Conservation (phyloP, 73 alveolate species). For the Tetrahymena thermophila region DNA sequence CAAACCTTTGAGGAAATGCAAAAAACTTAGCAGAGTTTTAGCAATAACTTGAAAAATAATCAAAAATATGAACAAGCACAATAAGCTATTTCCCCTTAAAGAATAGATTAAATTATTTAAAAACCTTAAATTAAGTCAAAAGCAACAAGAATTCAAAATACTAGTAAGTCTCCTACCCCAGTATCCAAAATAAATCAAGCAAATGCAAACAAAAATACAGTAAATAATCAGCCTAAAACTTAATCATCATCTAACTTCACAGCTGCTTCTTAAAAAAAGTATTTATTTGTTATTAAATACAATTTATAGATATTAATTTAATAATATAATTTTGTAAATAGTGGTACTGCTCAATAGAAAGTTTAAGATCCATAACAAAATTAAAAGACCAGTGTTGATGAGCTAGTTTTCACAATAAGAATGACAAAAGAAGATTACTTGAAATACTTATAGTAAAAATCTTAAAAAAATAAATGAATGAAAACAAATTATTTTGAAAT, state of each 20-base stretch:
- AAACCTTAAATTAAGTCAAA: neutral
- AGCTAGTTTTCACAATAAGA: constrained; percentile 29
- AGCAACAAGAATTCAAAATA: neutral
- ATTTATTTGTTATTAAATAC: too few relatives aligned
- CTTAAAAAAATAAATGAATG: neutral
- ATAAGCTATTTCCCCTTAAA: neutral
- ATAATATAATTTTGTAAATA: too few relatives aligned
- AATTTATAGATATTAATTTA: too few relatives aligned
- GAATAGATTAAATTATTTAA: neutral
- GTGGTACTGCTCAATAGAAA: neutral
- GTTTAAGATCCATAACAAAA: neutral
- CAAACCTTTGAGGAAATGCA: neutral
- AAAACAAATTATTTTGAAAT: neutral
- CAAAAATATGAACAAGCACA: neutral
- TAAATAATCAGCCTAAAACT: neutral
- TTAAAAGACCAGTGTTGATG: constrained; percentile 13
- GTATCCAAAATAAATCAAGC: neutral
- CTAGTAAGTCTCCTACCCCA: neutral
- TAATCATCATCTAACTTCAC: neutral
- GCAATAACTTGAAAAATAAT: neutral
- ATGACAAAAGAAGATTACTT: constrained; percentile 42
- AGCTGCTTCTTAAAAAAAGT: neutral
- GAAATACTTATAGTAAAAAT: constrained; percentile 6
- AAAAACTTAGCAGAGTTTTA: neutral
- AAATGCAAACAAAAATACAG: neutral